Evolutionary conservation across 768 basidiomycete species (phyloP).

Genomic region (Macrolepiota albuminosa): DNA sequence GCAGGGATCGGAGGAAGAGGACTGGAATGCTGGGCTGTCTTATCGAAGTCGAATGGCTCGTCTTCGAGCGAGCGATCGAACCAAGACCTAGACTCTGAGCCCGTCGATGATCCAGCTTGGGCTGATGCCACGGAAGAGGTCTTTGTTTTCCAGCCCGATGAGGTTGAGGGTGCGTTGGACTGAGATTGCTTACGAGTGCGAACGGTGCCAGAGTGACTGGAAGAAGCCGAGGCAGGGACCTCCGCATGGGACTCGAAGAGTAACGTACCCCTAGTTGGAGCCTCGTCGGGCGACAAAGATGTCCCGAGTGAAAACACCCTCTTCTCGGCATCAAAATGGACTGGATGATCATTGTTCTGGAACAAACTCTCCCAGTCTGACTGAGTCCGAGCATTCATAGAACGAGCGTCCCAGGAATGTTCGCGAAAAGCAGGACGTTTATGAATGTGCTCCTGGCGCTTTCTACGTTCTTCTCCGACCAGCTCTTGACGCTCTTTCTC

Average conservation of each 20-base stretch:
- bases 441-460: constrained; percentile 27
- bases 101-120: constrained; percentile 2
- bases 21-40: not conserved
- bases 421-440: constrained; percentile 15
- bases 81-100: not conserved
- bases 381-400: not conserved
- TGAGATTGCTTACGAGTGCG: constrained; percentile 10
- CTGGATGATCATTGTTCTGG: constrained; percentile 1
- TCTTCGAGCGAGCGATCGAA: not conserved
- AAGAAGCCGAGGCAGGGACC: not conserved
- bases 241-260: constrained; percentile 1
- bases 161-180: constrained; percentile 10
- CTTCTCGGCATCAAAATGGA: constrained; percentile 14
- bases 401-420: constrained; percentile 7
- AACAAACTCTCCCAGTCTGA: constrained; percentile 13
- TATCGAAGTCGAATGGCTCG: constrained; percentile 4
- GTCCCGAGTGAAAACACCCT: constrained; percentile 9
- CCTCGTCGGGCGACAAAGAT: constrained; percentile 4
- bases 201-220: constrained; percentile 2
- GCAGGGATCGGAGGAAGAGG: constrained; percentile 12
- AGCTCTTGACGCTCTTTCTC: constrained; percentile 43
- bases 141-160: constrained; percentile 19
- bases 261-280: not conserved
- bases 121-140: constrained; percentile 4
- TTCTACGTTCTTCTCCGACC: constrained; percentile 34